Base-by-base conservation (phyloP, 2,329 filamentous ascomycete species). In the Cladosporium sp. region DNA sequence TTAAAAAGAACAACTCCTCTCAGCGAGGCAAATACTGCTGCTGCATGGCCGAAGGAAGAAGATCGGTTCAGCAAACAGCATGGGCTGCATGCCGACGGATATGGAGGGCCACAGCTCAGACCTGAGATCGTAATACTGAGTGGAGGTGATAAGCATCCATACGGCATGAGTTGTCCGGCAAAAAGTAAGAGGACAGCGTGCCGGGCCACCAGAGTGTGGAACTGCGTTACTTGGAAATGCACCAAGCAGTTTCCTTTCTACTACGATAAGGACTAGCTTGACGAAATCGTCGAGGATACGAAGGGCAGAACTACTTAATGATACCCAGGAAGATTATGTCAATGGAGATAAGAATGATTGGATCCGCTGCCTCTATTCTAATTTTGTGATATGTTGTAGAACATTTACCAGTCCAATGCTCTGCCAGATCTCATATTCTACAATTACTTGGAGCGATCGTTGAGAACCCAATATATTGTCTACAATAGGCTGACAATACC, bases 321-420 rank as follows among this genome's bases (percentile, higher is more conserved):
- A 63, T 63, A 63, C 61, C 61, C 61, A 63, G 56, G 61, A 35
- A 62, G 37, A 46, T 29, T 23, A 63, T 31, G 61, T 40, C 60
- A 53, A 62, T 29, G 18, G 31, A 53, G 46, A 55, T 33, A 18
- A 55, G 18, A 55, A 46, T 46, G n/a, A 21, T 21, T 55, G 18
- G 33, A 55, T 31, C 29, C 28, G 29, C 12, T 12, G 16, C n/a
- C n/a, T 29, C n/a, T 55, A 18, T 1, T 2, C 18, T 12, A 31
- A 33, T 2, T 46, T 21, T 10, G 11, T 21, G 40, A n/a, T 46
- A 1, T 12, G 11, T 2, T 21, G 12, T 3, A 8, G 21, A 21
- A 21, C 40, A 21, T 23, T 21, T 46, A 2, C 40, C 10, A 11
- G n/a, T 3, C 8, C 40, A 12, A 21, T 46, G 7, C 8, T 23